A percentile compares a stretch with the other conserved stretches of the same genome.
phyloP scores from a whole-genome alignment of 2,329 filamentous ascomycete species.

The Aspergillus sclerotialis region DNA sequence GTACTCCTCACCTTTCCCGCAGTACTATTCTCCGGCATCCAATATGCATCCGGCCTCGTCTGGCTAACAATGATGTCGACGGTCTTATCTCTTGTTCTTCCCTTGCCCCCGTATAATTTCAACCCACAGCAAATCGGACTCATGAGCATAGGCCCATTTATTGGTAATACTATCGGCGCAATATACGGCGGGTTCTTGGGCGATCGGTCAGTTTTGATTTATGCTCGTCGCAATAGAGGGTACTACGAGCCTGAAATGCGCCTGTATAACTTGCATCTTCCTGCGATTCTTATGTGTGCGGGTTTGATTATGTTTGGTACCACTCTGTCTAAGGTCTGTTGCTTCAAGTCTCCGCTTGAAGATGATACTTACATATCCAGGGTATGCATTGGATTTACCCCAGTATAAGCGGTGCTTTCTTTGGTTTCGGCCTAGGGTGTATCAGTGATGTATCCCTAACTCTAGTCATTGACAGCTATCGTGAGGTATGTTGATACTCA shows the following conservation, averaged over 20 bases:
- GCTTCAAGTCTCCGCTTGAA: not conserved
- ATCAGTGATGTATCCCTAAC: slow-evolving; percentile 32
- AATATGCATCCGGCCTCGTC: slow-evolving; percentile 34
- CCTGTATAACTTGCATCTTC: slow-evolving; percentile 27
- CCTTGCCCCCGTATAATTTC: slow-evolving; percentile 25
- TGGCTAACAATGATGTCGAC: slow-evolving; percentile 24
- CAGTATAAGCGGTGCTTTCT: slow-evolving; percentile 30
- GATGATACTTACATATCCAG: slow-evolving; percentile 12
- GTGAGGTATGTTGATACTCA: slow-evolving; percentile 19
- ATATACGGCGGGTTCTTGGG: slow-evolving; percentile 35
- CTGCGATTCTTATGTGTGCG: slow-evolving; percentile 34
- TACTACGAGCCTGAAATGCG: slow-evolving; percentile 47
- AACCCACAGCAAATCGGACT: slow-evolving; percentile 24
- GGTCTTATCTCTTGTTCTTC: slow-evolving; percentile 6
- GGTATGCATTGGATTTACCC: slow-evolving; percentile 41
- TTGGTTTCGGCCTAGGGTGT: slow-evolving; percentile 34
- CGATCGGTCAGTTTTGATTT: slow-evolving; percentile 34
- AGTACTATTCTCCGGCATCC: slow-evolving; percentile 33
- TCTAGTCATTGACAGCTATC: slow-evolving; percentile 32
- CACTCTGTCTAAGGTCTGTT: slow-evolving; percentile 28
- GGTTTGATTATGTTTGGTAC: slow-evolving; percentile 39
- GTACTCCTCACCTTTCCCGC: slow-evolving; percentile 31
- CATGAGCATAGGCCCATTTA: slow-evolving; percentile 27
- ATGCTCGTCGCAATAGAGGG: slow-evolving; percentile 39
- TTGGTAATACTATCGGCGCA: slow-evolving; percentile 35